Conservation (phyloP, 2,329 filamentous ascomycete genomes). For the Sporothrix humicola region DNA sequence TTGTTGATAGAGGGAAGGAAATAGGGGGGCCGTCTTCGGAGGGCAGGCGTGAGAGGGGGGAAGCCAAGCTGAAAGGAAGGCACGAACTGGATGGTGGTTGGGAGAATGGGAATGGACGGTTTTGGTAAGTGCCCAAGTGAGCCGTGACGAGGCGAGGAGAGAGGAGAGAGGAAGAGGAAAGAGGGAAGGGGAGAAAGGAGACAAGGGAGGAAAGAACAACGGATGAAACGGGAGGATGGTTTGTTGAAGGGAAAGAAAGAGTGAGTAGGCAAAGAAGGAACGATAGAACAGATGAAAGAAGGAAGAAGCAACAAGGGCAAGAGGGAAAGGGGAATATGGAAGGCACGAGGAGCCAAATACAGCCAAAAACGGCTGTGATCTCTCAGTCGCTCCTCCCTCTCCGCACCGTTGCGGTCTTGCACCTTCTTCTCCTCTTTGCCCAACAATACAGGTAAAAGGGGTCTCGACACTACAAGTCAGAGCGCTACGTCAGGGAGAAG, state of each 20-base stretch:
- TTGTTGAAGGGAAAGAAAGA: background rate
- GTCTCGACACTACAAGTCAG: background rate
- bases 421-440: background rate
- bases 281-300: background rate
- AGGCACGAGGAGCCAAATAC: slow-evolving; percentile 11
- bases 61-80: slow-evolving; percentile 26
- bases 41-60: slow-evolving; percentile 21
- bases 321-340: background rate
- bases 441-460: slow-evolving; percentile 15
- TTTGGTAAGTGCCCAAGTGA: slow-evolving; percentile 18
- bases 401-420: background rate
- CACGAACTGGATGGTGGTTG: background rate
- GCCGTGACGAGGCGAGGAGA: background rate
- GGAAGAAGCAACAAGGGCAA: background rate
- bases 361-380: slow-evolving; percentile 22
- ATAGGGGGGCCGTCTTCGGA: slow-evolving; percentile 28
- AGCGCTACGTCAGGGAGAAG: slow-evolving; percentile 28
- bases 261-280: background rate
- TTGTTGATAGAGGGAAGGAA: background rate
- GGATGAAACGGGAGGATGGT: background rate
- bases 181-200: background rate
- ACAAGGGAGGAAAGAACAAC: background rate
- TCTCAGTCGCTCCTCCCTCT: background rate
- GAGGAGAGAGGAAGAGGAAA: background rate
- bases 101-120: background rate